Evolutionary conservation across 371 early-diverging fungal genomes (phyloP).

Genomic region (Circinella umbellata): DNA sequence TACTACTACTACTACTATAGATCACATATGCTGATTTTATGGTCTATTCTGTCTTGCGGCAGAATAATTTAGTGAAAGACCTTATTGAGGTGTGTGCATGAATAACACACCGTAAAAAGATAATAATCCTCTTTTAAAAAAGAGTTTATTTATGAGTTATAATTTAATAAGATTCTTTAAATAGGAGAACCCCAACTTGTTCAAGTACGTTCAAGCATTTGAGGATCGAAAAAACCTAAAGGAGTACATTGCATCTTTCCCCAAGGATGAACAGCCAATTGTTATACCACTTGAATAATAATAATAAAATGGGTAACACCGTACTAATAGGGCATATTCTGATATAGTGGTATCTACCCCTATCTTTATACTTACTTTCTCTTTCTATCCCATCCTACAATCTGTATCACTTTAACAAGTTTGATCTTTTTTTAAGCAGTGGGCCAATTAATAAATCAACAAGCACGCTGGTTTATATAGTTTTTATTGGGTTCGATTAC

Average conservation of each 20-base stretch:
- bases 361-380: too few species aligned
- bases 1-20: background rate
- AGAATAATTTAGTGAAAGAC: background rate
- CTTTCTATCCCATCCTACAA: too few species aligned
- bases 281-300: constrained; percentile 1
- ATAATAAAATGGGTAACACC: background rate
- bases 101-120: too few species aligned
- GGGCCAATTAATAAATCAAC: too few species aligned
- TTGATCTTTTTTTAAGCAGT: too few species aligned
- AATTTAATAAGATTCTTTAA: background rate
- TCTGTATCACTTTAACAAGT: too few species aligned
- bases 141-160: too few species aligned
- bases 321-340: too few species aligned
- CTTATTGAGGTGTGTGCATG: background rate
- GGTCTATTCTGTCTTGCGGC: background rate
- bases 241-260: background rate
- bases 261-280: background rate
- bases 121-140: too few species aligned
- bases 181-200: background rate
- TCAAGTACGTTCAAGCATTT: background rate
- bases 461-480: too few species aligned
- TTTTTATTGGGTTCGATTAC: too few species aligned
- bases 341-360: too few species aligned
- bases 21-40: background rate
- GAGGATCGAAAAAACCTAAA: background rate